Base-by-base conservation (phyloP, 768 basidiomycete species). In the Sarcodon aspratus region DNA sequence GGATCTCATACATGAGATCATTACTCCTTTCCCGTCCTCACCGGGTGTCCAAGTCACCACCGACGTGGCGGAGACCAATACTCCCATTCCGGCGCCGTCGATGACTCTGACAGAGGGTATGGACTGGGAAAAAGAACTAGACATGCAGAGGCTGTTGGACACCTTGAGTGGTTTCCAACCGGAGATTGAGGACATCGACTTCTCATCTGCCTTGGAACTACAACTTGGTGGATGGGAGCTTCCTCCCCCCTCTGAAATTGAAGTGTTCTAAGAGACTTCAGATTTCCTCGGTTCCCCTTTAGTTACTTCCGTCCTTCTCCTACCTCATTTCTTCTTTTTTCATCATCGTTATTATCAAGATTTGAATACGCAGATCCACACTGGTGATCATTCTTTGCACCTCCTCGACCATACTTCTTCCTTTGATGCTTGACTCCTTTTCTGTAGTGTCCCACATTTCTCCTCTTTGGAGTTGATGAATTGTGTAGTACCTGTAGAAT, bases 1-100 rank as follows among this genome's bases (percentile, higher is more conserved):
- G 55, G 71, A 72, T 55, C 69, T 85, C 63, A 71, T 84, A 71
- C 72, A 76, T 53, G 80, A 85, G 66, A 82, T 85, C 65, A 73
- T 83, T 68, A 73, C 72, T 59, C 65, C 74, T 52, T 73, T 77
- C 43, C 62, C 64, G 51, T 49, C 61, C 50, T 51, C 58, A 48
- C 57, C 48, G 40, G 53, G 34, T 57, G 48, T 47, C 53, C 55
- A 32, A 55, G 51, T 52, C 51, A 36, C 49, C 62, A 54, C 48
- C 58, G 50, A 50, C 54, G 52, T 56, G 55, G 55, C 50, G 54
- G 52, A 51, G 54, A 51, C 48, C 53, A 48, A 55, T 47, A 50
- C 50, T 50, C 50, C 50, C 45, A 33, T 52, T 27, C 34, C 52
- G 18, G 35, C 58, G 38, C 45, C 53, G 54, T 51, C 51, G 57